Evolutionary conservation across 768 basidiomycete species (phyloP).

Genomic region (Hygrophoropsis aurantiaca): DNA sequence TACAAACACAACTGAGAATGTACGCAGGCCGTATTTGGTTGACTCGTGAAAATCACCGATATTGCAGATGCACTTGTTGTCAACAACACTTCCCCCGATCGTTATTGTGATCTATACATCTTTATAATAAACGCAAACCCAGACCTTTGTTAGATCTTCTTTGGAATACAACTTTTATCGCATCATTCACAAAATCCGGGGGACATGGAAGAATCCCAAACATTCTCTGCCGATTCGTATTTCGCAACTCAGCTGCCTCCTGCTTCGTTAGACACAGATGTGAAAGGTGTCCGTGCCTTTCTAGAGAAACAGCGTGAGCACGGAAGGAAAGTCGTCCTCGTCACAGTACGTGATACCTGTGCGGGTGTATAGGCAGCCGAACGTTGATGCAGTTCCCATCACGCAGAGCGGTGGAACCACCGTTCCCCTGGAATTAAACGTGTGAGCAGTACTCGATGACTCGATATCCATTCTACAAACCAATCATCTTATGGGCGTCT

Average conservation of each 20-base stretch:
- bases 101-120: too few species aligned
- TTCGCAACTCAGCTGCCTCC: slow-evolving; percentile 88
- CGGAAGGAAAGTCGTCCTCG: slow-evolving; percentile 78
- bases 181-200: too few species aligned
- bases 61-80: too few species aligned
- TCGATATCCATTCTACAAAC: slow-evolving; percentile 4
- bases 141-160: too few species aligned
- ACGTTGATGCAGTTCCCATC: background rate
- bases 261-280: slow-evolving; percentile 63
- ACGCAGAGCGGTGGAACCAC: slow-evolving; percentile 95
- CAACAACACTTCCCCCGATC: too few species aligned
- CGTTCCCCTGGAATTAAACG: slow-evolving; percentile 96
- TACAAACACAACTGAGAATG: too few species aligned
- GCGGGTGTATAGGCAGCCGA: background rate
- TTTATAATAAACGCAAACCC: too few species aligned
- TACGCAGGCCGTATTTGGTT: too few species aligned
- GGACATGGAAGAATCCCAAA: slow-evolving; percentile 13
- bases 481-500: slow-evolving; percentile 14
- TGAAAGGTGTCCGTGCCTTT: slow-evolving; percentile 65
- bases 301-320: slow-evolving; percentile 62
- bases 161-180: too few species aligned
- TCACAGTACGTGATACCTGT: slow-evolving; percentile 67
- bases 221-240: slow-evolving; percentile 86
- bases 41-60: too few species aligned
- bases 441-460: slow-evolving; percentile 80